Evolutionary conservation across 2,329 filamentous ascomycete genomes (phyloP), one percentile per base, ranked within the genome.

Genomic region (Thielaviopsis ethacetica): DNA sequence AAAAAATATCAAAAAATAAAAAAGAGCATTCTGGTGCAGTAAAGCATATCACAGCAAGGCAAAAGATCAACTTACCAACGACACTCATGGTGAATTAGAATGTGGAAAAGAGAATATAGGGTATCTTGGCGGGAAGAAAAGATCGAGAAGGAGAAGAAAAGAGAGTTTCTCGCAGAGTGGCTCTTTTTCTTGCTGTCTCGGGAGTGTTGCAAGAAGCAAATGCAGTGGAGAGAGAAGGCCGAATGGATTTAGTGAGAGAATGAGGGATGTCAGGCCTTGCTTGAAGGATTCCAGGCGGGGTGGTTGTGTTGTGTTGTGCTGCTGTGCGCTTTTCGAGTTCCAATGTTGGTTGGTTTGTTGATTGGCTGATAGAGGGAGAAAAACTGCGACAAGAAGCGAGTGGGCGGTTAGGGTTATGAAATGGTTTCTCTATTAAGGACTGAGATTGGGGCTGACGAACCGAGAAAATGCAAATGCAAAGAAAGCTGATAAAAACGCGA

Each of bases 81-180:
- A 59, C 60, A 59, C 57, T 59, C 60, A 61, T 61, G 54, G 54
- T 57, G 60, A 30, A 30, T 54, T 57, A 61, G 54, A 57, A 59
- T 61, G 38, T 54, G 53, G 34, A 53, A 27, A 60, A 30, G 54
- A 44, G 30, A 56, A 53, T 53, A 21, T n/a, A 57, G 54, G 52
- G 54, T 21, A 59, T 55, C 30, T 54, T 24, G 49, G 19, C 24
- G 53, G 49, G 24, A 30, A 34, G 27, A 49, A 21, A 21, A 51
- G 26, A 52, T 52, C 38, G 19, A 52, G 24, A 57, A 41, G 30
- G 27, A 41, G 34, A 50, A 44, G 56, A 38, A 56, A 57, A 54
- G 38, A 56, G 53, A 56, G 56, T 19, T 54, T 59, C 52, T 56
- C 53, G 54, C 50, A 59, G 54, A 57, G 47, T 44, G 56, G 38